Conservation (phyloP, 2,329 filamentous ascomycete genomes). For the Colletotrichum eleusines region DNA sequence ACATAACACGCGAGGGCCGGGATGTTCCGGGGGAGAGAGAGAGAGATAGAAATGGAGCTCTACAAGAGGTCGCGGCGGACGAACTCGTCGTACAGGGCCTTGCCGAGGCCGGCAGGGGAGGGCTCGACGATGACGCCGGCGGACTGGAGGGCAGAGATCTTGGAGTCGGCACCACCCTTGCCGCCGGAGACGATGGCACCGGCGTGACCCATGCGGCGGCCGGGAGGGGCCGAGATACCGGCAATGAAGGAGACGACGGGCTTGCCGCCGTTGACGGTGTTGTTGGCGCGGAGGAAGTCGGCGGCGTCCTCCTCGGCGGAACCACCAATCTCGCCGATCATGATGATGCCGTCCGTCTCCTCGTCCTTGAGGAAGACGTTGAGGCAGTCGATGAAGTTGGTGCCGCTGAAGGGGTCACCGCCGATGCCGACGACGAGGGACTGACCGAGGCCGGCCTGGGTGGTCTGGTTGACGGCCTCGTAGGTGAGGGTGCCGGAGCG, state of each 20-base stretch:
- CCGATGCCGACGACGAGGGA: slow-evolving; percentile 98
- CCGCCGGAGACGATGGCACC: slow-evolving; percentile 98
- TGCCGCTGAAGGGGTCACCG: slow-evolving; percentile 98
- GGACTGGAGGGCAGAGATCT: slow-evolving; percentile 93
- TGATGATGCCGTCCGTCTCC: slow-evolving; percentile 99
- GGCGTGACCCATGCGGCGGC: slow-evolving; percentile 97
- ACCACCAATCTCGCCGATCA: slow-evolving; percentile 99
- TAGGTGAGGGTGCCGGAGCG: slow-evolving; percentile 98
- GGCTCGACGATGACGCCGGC: slow-evolving; percentile 97
- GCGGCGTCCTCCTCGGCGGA: slow-evolving; percentile 98
- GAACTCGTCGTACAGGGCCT: slow-evolving; percentile 94
- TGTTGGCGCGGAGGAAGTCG: slow-evolving; percentile 93
- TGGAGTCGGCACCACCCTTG: slow-evolving; percentile 97
- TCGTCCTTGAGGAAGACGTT: slow-evolving; percentile 95
- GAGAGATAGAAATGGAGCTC: slow-evolving; percentile 44
- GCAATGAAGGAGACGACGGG: slow-evolving; percentile 98
- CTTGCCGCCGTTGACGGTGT: slow-evolving; percentile 87
- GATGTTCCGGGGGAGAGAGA: not conserved
- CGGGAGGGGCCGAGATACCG: slow-evolving; percentile 96
- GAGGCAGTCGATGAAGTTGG: slow-evolving; percentile 99
- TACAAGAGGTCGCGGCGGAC: slow-evolving; percentile 96
- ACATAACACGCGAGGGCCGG: not conserved
- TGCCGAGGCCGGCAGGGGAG: slow-evolving; percentile 91
- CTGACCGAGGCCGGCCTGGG: slow-evolving; percentile 94
- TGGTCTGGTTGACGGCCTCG: slow-evolving; percentile 99